phyloP scores from a whole-genome alignment of 768 basidiomycete species.

The Hericium alpestre region DNA sequence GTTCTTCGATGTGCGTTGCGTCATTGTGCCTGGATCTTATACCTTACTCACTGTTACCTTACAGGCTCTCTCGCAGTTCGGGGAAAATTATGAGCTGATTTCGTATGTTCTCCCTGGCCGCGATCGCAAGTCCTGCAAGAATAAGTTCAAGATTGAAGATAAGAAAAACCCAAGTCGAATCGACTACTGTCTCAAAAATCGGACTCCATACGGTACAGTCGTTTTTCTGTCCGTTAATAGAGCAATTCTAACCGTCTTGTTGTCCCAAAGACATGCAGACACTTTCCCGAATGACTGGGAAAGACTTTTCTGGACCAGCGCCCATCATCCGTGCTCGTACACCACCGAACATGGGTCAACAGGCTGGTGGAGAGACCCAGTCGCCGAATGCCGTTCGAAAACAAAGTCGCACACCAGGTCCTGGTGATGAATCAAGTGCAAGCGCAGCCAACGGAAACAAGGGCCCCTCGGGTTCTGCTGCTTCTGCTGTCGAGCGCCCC shows the following conservation, averaged over 20 bases:
- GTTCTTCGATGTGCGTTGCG: constrained; percentile 67
- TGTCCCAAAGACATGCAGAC: constrained; percentile 51
- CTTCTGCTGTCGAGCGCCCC: neutral
- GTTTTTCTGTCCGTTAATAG: constrained; percentile 15
- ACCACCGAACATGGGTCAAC: constrained; percentile 24
- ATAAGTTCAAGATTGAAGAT: constrained; percentile 88
- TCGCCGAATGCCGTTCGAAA: neutral
- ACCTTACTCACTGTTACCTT: neutral
- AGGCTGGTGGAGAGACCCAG: neutral
- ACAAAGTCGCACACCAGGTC: constrained; percentile 8
- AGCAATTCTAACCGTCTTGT: neutral
- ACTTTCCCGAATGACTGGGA: constrained; percentile 71
- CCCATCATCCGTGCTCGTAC: constrained; percentile 49
- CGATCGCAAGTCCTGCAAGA: constrained; percentile 82
- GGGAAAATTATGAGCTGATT: constrained; percentile 88
- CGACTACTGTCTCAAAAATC: constrained; percentile 62
- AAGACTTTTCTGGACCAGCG: constrained; percentile 73
- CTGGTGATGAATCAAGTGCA: neutral
- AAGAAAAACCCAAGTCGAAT: constrained; percentile 70
- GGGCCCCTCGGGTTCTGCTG: neutral
- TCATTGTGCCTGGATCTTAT: neutral
- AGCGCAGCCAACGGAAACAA: constrained; percentile 3
- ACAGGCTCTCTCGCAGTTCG: constrained; percentile 85
- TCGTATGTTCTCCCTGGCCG: constrained; percentile 77
- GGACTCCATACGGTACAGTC: constrained; percentile 57